Conservation (phyloP, 495 filamentous ascomycete species). For the Neurospora sp. region DNA sequence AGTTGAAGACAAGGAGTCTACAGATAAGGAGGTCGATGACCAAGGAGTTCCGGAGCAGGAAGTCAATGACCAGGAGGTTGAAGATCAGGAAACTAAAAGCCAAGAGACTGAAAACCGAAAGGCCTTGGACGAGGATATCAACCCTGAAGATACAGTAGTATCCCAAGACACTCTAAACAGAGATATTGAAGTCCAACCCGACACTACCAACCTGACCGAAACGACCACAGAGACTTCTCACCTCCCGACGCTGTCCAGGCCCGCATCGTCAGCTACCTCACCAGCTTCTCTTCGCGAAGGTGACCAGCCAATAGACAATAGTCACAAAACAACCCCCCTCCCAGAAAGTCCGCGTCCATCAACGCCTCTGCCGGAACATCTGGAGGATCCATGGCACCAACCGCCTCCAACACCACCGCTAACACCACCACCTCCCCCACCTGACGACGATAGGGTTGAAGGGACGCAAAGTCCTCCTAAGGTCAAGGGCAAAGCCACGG, state of each 20-base stretch:
- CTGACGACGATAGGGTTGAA: neutral
- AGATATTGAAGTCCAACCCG: neutral
- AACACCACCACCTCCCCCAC: neutral
- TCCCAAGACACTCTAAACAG: neutral
- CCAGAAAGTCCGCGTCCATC: neutral
- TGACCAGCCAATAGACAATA: neutral
- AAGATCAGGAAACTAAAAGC: neutral
- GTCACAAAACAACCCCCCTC: neutral
- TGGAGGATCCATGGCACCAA: neutral
- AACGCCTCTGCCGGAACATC: neutral
- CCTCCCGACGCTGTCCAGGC: neutral
- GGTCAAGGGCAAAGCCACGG: neutral
- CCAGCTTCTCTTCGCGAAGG: neutral
- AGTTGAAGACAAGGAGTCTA: neutral
- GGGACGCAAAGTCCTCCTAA: neutral
- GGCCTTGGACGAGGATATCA: neutral
- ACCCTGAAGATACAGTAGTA: neutral
- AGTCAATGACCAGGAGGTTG: neutral
- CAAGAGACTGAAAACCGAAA: neutral
- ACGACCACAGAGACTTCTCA: neutral
- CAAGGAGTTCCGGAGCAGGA: neutral
- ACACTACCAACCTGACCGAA: neutral
- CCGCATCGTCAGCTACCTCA: neutral
- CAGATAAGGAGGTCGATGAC: neutral
- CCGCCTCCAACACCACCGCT: neutral